Conservation (phyloP, 2,329 filamentous ascomycete species). For the Epichloe baconii region DNA sequence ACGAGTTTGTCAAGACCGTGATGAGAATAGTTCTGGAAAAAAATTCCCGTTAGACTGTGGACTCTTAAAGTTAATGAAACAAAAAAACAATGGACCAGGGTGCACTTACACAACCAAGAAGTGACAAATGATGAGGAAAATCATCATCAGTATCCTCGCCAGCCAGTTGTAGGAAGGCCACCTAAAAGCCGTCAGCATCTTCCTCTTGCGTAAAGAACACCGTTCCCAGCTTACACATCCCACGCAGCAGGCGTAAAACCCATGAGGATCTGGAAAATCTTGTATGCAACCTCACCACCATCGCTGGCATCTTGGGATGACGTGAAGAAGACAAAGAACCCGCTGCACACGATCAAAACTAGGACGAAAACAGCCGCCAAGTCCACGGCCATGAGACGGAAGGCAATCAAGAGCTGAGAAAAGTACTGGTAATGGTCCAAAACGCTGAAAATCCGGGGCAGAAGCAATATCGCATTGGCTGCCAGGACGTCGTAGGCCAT, state of each 20-base stretch:
- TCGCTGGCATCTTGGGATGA: conserved; percentile 61
- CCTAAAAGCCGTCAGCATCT: conserved; percentile 16
- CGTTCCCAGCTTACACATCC: conserved; percentile 50
- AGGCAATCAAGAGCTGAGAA: conserved; percentile 85
- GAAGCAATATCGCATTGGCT: conserved; percentile 75
- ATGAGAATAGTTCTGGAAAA: conserved; percentile 64
- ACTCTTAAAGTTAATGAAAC: background rate
- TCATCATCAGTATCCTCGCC: conserved; percentile 59
- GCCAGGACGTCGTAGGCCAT: conserved; percentile 92
- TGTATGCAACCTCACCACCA: conserved; percentile 67
- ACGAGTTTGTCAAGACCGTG: conserved; percentile 90
- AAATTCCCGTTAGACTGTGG: background rate
- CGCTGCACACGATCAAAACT: conserved; percentile 78
- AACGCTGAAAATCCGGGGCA: conserved; percentile 83
- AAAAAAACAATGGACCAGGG: no score
- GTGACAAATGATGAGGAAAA: conserved; percentile 90
- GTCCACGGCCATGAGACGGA: conserved; percentile 87
- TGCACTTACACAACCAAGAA: conserved; percentile 65
- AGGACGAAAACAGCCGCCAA: conserved; percentile 72
- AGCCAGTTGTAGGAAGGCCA: conserved; percentile 66
- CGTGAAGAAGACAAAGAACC: conserved; percentile 91
- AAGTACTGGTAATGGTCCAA: conserved; percentile 95
- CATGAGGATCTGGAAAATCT: conserved; percentile 88
- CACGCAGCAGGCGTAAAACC: conserved; percentile 92
- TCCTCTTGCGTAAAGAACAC: background rate